A percentile compares a stretch with the other conserved stretches of the same genome.
Conservation (phyloP, 106 monocot genomes). For the Dendrobium huoshanense region DNA sequence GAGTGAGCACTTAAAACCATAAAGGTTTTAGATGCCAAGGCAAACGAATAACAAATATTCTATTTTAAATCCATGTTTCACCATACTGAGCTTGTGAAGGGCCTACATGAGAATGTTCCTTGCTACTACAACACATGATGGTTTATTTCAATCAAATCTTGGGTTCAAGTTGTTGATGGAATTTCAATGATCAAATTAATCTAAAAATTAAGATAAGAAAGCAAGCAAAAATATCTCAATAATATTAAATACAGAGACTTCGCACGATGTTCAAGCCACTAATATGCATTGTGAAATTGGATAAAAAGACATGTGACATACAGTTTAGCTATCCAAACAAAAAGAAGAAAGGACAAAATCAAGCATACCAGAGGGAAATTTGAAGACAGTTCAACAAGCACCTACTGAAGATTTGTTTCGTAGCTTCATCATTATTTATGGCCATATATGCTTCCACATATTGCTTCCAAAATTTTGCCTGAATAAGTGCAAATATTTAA, state of each 20-base stretch:
- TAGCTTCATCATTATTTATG: slow-evolving; percentile 75
- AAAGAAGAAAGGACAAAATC: background rate
- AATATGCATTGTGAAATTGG: background rate
- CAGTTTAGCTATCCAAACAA: background rate
- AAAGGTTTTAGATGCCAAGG: background rate
- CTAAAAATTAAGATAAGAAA: background rate
- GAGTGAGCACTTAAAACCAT: background rate
- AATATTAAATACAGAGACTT: background rate
- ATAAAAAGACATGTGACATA: background rate
- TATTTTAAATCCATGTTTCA: background rate
- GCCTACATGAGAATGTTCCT: background rate
- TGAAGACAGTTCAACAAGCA: slow-evolving; percentile 93
- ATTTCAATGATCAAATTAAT: background rate
- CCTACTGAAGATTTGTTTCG: slow-evolving; percentile 92
- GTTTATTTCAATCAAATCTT: background rate
- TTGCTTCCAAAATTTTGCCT: slow-evolving; percentile 97
- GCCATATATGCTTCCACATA: slow-evolving; percentile 93
- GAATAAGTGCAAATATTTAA: background rate
- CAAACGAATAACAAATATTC: background rate
- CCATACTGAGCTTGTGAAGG: background rate
- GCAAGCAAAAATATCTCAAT: background rate
- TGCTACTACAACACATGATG: background rate
- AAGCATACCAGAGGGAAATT: slow-evolving; percentile 70
- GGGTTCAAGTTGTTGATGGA: background rate
- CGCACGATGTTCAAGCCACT: background rate